phyloP scores from a whole-genome alignment of 1,139 yeast genomes.

The Candida sp. region DNA sequence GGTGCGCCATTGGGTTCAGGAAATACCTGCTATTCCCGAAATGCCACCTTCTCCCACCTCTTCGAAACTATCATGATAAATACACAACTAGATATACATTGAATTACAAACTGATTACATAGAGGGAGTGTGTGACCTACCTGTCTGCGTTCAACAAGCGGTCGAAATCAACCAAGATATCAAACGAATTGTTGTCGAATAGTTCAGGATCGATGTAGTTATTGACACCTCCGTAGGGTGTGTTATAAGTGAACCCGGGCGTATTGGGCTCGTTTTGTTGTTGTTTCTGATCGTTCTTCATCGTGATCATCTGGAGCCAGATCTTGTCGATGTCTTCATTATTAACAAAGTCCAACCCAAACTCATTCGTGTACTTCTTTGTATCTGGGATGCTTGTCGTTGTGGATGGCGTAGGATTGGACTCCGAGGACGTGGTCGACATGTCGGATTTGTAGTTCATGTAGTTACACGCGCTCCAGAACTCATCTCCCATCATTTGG shows the following conservation, averaged over 20 bases:
- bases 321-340: slow-evolving; percentile 42
- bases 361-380: slow-evolving; percentile 17
- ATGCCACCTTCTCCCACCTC: background rate
- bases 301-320: slow-evolving; percentile 42
- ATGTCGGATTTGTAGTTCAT: slow-evolving; percentile 3
- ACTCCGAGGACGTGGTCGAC: slow-evolving; percentile 6
- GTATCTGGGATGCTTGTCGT: slow-evolving; percentile 5
- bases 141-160: slow-evolving; percentile 17
- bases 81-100: background rate
- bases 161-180: slow-evolving; percentile 29
- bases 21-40: background rate
- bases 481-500: slow-evolving; percentile 14
- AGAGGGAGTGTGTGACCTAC: too few relatives aligned
- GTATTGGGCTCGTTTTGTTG: background rate
- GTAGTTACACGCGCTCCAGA: slow-evolving; percentile 14
- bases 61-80: too few relatives aligned
- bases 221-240: background rate
- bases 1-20: background rate
- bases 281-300: slow-evolving; percentile 28
- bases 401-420: slow-evolving; percentile 1
- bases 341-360: slow-evolving; percentile 28
- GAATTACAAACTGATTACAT: background rate
- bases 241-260: background rate
- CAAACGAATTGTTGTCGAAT: slow-evolving; percentile 17
- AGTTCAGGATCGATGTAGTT: slow-evolving; percentile 1